Base-by-base conservation (phyloP, 352 stramenopile genomes). In the Pythium aphanidermatum region DNA sequence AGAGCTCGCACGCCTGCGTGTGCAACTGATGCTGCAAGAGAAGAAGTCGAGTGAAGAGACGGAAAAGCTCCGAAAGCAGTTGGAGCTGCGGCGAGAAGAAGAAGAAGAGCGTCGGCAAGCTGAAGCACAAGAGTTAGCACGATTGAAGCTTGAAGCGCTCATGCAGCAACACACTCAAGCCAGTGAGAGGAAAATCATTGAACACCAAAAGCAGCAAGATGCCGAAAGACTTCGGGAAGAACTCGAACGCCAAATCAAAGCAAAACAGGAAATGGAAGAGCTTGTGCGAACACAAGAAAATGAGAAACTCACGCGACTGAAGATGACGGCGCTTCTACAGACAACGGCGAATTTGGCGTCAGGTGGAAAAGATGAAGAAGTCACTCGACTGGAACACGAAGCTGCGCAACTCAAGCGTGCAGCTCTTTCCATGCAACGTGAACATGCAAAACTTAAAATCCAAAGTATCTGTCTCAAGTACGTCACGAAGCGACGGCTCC, bases 381-480 rank as follows among this genome's bases (percentile, higher is more conserved):
- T 51, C 4, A 40, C 48, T 10, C 52, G 46, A 2, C 46, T 75
- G 10, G 61, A 85, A 31, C 46, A 70, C 3, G 65, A 89, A 38
- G 68, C 67, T 0, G 44, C 58, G 12, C 58, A 77, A 26, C 44
- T 84, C 19, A 50, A 76, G 25, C 50, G 50, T 10, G 72, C 73
- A 3, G 54, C 74, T 1, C 26, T 66, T 9, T 45, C 66, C 11
- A 66, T 86, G 31, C 59, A 73, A 2, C 58, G 58, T 11, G 70
- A 87, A 5, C 70, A 86, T 27, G 76, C 76, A 2, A 55, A 49
- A n/a, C 51, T 87, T 35, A 83, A 74, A 35, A 84, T 91, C 30
- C 74, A 84, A 35, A 67, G 58, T 2, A 51, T 73, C 10, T 83
- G 72, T 14, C 56, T 86, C 26, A 83, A 80, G 46, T 52, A 82